Conservation (phyloP, 2,329 filamentous ascomycete genomes). For the Geoglossum cookeanum region DNA sequence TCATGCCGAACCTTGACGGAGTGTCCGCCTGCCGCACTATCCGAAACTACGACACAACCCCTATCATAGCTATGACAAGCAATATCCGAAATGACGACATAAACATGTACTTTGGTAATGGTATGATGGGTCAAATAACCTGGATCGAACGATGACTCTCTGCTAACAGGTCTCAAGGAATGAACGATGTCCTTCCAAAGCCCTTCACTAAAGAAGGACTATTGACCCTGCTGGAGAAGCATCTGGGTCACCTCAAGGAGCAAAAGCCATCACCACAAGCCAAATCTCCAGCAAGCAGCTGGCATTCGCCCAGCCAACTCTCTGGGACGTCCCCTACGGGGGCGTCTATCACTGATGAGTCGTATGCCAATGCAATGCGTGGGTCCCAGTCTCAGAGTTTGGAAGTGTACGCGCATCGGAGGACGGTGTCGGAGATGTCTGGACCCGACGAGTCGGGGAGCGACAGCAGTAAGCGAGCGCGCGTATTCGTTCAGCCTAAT, state of each 20-base stretch:
- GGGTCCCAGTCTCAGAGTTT: slow-evolving; percentile 19
- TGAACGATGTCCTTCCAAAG: slow-evolving; percentile 95
- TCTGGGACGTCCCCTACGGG: slow-evolving; percentile 37
- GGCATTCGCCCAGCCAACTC: slow-evolving; percentile 42
- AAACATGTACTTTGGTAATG: slow-evolving; percentile 90
- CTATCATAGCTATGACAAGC: slow-evolving; percentile 96
- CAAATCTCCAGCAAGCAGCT: slow-evolving; percentile 41
- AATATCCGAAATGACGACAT: slow-evolving; percentile 96
- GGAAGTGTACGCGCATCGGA: slow-evolving; percentile 24
- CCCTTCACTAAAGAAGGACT: slow-evolving; percentile 85
- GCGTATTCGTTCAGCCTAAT: slow-evolving; percentile 30
- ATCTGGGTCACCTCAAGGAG: slow-evolving; percentile 63
- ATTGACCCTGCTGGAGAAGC: slow-evolving; percentile 70
- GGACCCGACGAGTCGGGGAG: slow-evolving; percentile 32
- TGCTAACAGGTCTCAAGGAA: slow-evolving; percentile 37
- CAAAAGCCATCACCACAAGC: slow-evolving; percentile 43
- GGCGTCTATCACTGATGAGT: slow-evolving; percentile 25
- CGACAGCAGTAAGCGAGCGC: slow-evolving; percentile 34
- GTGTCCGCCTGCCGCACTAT: slow-evolving; percentile 90
- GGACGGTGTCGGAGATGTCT: slow-evolving; percentile 42
- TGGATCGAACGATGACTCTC: no score
- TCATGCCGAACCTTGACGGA: slow-evolving; percentile 92
- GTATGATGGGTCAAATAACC: slow-evolving; percentile 31
- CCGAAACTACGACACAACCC: slow-evolving; percentile 62
- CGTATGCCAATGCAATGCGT: slow-evolving; percentile 25